Evolutionary conservation across 371 early-diverging fungal genomes (phyloP).

Genomic region (Smittium mucronatum): DNA sequence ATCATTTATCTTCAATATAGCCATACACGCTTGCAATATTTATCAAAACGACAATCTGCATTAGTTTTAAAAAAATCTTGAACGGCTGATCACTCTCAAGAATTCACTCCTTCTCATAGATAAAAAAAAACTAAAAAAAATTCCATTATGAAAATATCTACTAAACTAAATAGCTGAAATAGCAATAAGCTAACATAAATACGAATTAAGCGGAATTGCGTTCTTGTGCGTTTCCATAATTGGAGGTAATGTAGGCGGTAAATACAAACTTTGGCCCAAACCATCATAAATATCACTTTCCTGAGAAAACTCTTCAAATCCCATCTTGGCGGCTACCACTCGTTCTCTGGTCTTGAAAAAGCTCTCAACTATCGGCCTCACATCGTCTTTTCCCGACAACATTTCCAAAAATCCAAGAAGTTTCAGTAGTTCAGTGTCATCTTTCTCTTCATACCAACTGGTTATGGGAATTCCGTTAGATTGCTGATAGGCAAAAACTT

Average conservation of each 20-base stretch:
- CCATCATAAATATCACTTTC: not conserved
- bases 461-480: conserved; percentile 58
- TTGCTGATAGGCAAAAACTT: conserved; percentile 47
- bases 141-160: no score
- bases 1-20: no score
- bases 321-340: not conserved
- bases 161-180: no score
- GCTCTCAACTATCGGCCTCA: conserved; percentile 43
- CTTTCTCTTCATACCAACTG: conserved; percentile 50
- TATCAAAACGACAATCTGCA: no score
- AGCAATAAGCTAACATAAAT: no score
- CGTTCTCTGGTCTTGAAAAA: conserved; percentile 29
- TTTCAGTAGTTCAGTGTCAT: conserved; percentile 40
- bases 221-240: not conserved
- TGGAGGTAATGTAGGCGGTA: not conserved
- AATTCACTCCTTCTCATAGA: no score
- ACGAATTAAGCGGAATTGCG: not conserved
- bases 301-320: not conserved
- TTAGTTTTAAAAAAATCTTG: no score
- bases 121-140: no score
- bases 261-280: not conserved
- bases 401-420: conserved; percentile 42
- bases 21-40: no score
- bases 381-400: conserved; percentile 42
- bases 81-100: no score